phyloP scores from a whole-genome alignment of 768 basidiomycete genomes.

The Russula dissimulans region DNA sequence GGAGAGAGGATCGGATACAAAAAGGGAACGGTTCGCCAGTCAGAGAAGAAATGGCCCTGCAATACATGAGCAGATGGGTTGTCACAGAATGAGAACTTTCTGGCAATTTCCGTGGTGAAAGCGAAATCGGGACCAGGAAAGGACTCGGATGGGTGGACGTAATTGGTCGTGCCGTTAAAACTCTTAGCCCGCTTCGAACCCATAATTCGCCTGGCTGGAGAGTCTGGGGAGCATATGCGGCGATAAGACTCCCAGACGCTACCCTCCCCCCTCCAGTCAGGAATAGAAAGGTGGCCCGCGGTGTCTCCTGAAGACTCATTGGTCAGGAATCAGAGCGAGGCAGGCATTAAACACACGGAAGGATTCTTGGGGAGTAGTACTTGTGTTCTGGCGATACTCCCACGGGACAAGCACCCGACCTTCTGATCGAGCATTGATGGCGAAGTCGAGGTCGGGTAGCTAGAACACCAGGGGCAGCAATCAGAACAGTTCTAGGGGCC shows the following conservation, averaged over 20 bases:
- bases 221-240: slow-evolving; percentile 75
- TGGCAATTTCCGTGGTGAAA: slow-evolving; percentile 56
- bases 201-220: slow-evolving; percentile 76
- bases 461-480: slow-evolving; percentile 24
- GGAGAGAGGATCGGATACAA: slow-evolving; percentile 95
- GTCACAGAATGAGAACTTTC: slow-evolving; percentile 66
- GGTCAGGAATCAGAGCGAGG: neutral
- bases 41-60: slow-evolving; percentile 96
- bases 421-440: slow-evolving; percentile 90
- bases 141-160: slow-evolving; percentile 24
- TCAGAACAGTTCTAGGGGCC: neutral
- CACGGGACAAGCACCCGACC: slow-evolving; percentile 89
- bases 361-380: slow-evolving; percentile 43
- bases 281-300: slow-evolving; percentile 42
- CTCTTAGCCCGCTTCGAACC: slow-evolving; percentile 57
- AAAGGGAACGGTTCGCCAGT: slow-evolving; percentile 82
- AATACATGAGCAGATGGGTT: slow-evolving; percentile 75
- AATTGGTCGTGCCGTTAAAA: slow-evolving; percentile 24
- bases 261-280: slow-evolving; percentile 81
- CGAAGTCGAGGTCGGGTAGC: slow-evolving; percentile 92
- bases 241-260: slow-evolving; percentile 93
- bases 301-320: slow-evolving; percentile 35
- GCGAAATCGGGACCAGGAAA: slow-evolving; percentile 45
- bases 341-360: slow-evolving; percentile 24
- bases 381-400: slow-evolving; percentile 72